Evolutionary conservation across 1,139 yeast species (phyloP).

Genomic region (Hyphopichia buzzinii): DNA sequence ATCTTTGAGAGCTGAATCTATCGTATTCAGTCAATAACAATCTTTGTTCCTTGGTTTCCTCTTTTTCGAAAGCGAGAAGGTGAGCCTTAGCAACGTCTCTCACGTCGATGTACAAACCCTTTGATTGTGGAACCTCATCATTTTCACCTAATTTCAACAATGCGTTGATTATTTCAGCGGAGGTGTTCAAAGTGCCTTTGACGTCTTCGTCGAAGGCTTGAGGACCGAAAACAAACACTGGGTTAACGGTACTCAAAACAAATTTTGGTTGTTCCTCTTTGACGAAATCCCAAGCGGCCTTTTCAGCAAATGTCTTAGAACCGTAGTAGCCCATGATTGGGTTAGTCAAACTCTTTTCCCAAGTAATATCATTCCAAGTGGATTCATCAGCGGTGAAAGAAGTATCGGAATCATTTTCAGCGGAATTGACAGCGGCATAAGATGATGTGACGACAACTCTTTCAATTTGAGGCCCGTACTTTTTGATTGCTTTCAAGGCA

Average conservation of each 20-base stretch:
- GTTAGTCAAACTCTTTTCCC: constrained; percentile 37
- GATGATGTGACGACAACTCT: constrained; percentile 43
- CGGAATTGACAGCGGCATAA: constrained; percentile 42
- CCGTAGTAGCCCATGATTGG: constrained; percentile 41
- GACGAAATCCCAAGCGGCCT: constrained; percentile 35
- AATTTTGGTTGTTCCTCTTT: constrained; percentile 35
- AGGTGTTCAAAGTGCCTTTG: constrained; percentile 30
- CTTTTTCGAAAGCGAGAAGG: constrained; percentile 25
- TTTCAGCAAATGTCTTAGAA: constrained; percentile 40
- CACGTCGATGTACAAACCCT: constrained; percentile 40
- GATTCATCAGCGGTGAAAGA: constrained; percentile 31
- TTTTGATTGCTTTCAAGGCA: constrained; percentile 27
- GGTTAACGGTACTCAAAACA: constrained; percentile 43
- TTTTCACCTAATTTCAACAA: constrained; percentile 20
- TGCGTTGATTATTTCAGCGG: constrained; percentile 30
- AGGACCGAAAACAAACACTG: constrained; percentile 51
- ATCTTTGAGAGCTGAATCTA: constrained; percentile 29
- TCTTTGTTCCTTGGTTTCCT: constrained; percentile 25
- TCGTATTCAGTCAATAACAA: constrained; percentile 26
- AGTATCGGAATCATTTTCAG: constrained; percentile 35
- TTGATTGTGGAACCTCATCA: constrained; percentile 19
- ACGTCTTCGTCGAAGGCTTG: constrained; percentile 34
- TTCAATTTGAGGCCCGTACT: constrained; percentile 23
- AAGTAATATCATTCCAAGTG: constrained; percentile 38
- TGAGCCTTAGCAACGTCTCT: constrained; percentile 41